Evolutionary conservation across 352 stramenopile genomes (phyloP), one percentile per base, ranked within the genome.

Genomic region (Globisporangium sylvaticum): DNA sequence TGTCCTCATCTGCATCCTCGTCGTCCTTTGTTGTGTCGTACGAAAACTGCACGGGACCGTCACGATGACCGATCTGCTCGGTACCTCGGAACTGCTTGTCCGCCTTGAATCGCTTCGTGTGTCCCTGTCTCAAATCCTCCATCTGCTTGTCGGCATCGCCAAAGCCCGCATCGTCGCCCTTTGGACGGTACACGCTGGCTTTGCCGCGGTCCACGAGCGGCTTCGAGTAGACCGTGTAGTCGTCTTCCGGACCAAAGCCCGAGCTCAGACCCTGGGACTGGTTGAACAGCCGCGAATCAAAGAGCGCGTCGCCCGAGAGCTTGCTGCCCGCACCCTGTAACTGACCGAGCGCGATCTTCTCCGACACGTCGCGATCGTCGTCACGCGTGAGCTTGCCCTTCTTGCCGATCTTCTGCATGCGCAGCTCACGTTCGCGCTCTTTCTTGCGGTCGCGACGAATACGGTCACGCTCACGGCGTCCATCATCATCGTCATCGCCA

Each of bases 201-300:
- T 96, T 94, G 54, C 89, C 89, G 12, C 91, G 87, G 65, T 97
- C 89, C 54, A 99, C 97, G 73, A 99, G 87, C 14, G 97, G 96
- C 77, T 99, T 98, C 8, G 84, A 97, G 79, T 99, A 99, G 1
- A 98, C 90, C 68, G 97, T 99, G 80, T 99, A 99, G 50, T 99
- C 97, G 69, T 99, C 97, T 22, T 99, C 97, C 4, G 78, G 77
- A 9, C 96, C 97, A 84, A 99, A 99, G 32, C 97, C 97, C 24
- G 91, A 91, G 67, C 92, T 87, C 60, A 99, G 83, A 12, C 98
- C 98, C 32, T 97, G 90, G 29, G 88, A 98, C 79, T 99, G 97
- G 75, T 99, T 99, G 73, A 99, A 99, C 57, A 99, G 77, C 4
- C 98, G 86, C 37, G 90, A 95, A 81, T 99, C 98, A 67, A 99